These are phyloP conservation scores for Thielaviopsis punctulata DNA, from an alignment of 2,329 filamentous ascomycete genomes.

Conservation along the genomic window DNA sequence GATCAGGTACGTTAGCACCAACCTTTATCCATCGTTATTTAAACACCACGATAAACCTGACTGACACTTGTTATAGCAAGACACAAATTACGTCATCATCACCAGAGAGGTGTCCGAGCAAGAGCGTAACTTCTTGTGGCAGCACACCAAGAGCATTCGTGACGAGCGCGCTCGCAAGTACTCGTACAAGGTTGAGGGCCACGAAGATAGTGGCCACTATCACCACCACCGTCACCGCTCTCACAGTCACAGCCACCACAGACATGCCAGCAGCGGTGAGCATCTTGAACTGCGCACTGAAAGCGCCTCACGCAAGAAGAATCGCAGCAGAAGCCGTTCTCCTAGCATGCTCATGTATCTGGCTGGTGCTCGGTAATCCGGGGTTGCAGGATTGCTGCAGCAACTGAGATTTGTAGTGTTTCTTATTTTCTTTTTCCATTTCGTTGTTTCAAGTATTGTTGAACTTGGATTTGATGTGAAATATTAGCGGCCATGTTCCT, in stretches of 20 bases:
- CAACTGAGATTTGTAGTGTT: too few relatives aligned
- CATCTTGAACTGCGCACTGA: constrained; percentile 24
- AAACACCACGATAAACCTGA: not conserved
- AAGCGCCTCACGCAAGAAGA: constrained; percentile 41
- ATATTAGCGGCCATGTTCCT: not conserved
- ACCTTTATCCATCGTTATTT: too few relatives aligned
- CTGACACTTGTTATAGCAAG: constrained; percentile 21
- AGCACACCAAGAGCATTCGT: constrained; percentile 49
- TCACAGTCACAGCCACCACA: constrained; percentile 5
- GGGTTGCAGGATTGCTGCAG: too few relatives aligned
- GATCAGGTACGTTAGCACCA: constrained; percentile 30
- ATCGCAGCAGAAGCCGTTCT: constrained; percentile 37
- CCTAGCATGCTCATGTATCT: constrained; percentile 40
- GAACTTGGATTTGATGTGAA: not conserved
- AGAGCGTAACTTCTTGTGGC: constrained; percentile 55
- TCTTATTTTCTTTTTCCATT: not conserved
- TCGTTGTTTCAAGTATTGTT: not conserved
- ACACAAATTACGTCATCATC: constrained; percentile 54
- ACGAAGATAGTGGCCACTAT: constrained; percentile 31
- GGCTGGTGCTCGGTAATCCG: constrained; percentile 27
- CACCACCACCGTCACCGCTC: constrained; percentile 25
- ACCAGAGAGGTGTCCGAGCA: constrained; percentile 55
- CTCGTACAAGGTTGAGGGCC: constrained; percentile 19
- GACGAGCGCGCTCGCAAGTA: constrained; percentile 24
- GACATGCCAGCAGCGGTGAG: not conserved